Evolutionary conservation across 108 stramenopile species (phyloP).

Genomic region (Seminavis robusta): DNA sequence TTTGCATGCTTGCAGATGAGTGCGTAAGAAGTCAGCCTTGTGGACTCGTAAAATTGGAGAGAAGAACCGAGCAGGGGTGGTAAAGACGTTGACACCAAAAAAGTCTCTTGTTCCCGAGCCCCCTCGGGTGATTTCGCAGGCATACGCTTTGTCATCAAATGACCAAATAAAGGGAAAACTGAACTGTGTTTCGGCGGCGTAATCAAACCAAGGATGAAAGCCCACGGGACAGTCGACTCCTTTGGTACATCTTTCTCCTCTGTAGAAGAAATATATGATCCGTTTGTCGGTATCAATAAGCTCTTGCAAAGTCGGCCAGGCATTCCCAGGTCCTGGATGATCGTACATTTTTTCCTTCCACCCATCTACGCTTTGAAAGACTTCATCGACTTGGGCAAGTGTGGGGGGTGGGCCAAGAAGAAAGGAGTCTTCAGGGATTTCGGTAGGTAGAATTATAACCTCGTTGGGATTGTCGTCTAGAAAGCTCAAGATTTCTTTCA

Average conservation of each 20-base stretch:
- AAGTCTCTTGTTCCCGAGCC: constrained; percentile 13
- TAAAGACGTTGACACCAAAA: constrained; percentile 57
- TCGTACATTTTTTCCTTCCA: constrained; percentile 22
- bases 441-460: constrained; percentile 51
- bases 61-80: constrained; percentile 28
- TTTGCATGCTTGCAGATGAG: constrained; percentile 35
- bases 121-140: constrained; percentile 47
- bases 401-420: too few species aligned
- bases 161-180: constrained; percentile 32
- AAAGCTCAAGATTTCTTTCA: constrained; percentile 41
- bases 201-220: constrained; percentile 39
- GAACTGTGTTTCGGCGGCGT: constrained; percentile 65
- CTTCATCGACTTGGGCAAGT: too few species aligned
- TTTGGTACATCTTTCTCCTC: constrained; percentile 56
- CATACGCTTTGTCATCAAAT: constrained; percentile 29
- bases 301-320: constrained; percentile 64
- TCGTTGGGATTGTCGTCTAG: constrained; percentile 55
- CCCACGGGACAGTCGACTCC: constrained; percentile 54
- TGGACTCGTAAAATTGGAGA: constrained; percentile 31
- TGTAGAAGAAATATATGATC: constrained; percentile 61
- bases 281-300: constrained; percentile 44
- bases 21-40: constrained; percentile 14
- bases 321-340: constrained; percentile 2
- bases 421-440: too few species aligned
- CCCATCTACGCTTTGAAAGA: constrained; percentile 22